Base-by-base conservation (phyloP, 352 stramenopile genomes). In the Nothophytophthora sp. region DNA sequence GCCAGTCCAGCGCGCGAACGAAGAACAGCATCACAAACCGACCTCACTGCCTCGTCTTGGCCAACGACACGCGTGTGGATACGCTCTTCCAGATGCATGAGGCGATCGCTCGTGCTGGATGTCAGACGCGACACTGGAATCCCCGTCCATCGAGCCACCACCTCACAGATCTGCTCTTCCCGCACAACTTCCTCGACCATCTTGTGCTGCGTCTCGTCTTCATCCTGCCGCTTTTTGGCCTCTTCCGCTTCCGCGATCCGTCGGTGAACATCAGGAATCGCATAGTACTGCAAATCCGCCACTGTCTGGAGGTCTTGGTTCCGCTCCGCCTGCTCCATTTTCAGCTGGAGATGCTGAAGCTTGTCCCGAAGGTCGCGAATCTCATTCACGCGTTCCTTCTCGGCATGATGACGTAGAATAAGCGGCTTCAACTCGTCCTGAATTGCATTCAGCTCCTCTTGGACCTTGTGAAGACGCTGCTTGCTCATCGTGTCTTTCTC, bases 231-330 rank as follows among this genome's bases (percentile, higher is more conserved):
- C 46, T 75, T 77, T 62, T 98, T 89, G 20, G 78, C 75, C 20
- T 57, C 50, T 60, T 96, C 90, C 7, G 95, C 75, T 43, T 88
- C 70, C 5, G 76, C 67, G 48, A 98, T 96, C 6, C 73, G 82
- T 28, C 82, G 78, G 70, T 98, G 76, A 0, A 99, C 76, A 34
- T 94, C 80, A 2, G 97, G 96, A 54, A 99, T 90, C 4, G 86
- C 91, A 20, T 92, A 92, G 64, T 99, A 99, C 52, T 98, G 97
- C 5, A 99, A 60, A 63, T 99, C 94, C 2, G 96, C 95, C 25
- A 97, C 97, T 15, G 82, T 92, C 41, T 96, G 90, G 5, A 99
- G 65, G 60, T 99, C 96, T 56, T 96, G 96, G 55, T 93, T 89
- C 22, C 96, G 83, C 63, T 99, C 88, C 1, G 89, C 92, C 54